Evolutionary conservation across 768 basidiomycete species (phyloP), one percentile per base, ranked within the genome.

Genomic region (Clitopilus passeckerianus): DNA sequence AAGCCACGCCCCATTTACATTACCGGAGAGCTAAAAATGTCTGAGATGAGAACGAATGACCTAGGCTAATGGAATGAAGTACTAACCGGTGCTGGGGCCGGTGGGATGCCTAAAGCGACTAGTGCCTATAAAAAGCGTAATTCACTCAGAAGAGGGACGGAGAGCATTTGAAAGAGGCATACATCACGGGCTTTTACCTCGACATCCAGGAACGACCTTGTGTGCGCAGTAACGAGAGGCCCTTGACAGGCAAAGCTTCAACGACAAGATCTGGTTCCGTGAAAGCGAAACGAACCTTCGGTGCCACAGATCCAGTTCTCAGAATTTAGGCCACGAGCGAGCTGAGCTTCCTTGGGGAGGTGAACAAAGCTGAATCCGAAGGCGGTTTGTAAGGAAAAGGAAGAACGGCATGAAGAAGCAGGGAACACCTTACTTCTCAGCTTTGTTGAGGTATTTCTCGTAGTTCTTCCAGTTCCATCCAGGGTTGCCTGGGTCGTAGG

Each of bases 381-480:
- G 10, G 14, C 5, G 37, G 14, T 14, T 4, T 15, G n/a, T 41
- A 5, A 41, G 37, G 7, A 15, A 7, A 7, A 35, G 7, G 10
- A 14, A 41, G 37, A 41, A 41, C 14, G 37, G 5, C 37, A 7
- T 30, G n/a, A 30, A 30, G 27, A 41, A 41, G 20, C 20, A 24
- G 10, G 33, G 10, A 9, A 24, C 6, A n/a, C 15, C 56, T 24
- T 57, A 61, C 37, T 57, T 56, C 37, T 61, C 60, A n/a, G 58
- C 58, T 43, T 61, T 61, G 23, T 59, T 55, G 16, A 61, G 15
- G 34, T 59, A 61, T 18, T 41, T 52, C 30, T 35, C 23, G 20
- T 33, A 56, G 34, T 59, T 55, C 52, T 58, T 46, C 60, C 60
- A 61, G 35, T 61, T 56, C 60, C 60, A 61, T 16, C 60, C 60